A percentile compares a stretch with the other conserved stretches of the same genome.
Evolutionary conservation across 805 yeast species (phyloP).

Genomic region (Priceomyces melissophilus): DNA sequence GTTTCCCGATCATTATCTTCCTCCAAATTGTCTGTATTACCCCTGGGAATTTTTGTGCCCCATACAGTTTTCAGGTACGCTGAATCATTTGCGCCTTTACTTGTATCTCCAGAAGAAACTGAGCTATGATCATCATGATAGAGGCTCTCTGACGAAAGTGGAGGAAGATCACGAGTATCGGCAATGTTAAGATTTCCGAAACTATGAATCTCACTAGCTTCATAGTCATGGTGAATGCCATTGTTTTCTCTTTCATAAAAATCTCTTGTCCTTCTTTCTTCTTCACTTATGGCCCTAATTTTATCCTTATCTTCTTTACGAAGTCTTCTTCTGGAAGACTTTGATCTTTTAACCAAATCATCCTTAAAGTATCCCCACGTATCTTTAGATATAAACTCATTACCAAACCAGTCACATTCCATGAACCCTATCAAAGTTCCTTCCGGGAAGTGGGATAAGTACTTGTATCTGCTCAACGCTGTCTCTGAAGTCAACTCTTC

Average conservation of each 20-base stretch:
- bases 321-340: slow-evolving; percentile 45
- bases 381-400: slow-evolving; percentile 28
- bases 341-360: slow-evolving; percentile 57
- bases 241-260: slow-evolving; percentile 61
- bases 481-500: slow-evolving; percentile 64
- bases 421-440: slow-evolving; percentile 83
- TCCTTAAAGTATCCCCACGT: slow-evolving; percentile 46
- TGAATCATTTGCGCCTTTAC: slow-evolving; percentile 11
- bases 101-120: slow-evolving; percentile 7
- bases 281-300: slow-evolving; percentile 51
- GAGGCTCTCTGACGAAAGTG: slow-evolving; percentile 15
- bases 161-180: slow-evolving; percentile 37
- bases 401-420: slow-evolving; percentile 75
- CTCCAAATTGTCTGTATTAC: slow-evolving; percentile 22
- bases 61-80: slow-evolving; percentile 58
- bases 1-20: slow-evolving; percentile 48
- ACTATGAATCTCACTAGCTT: slow-evolving; percentile 12
- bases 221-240: slow-evolving; percentile 21
- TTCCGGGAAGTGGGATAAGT: slow-evolving; percentile 74
- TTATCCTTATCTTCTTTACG: slow-evolving; percentile 61
- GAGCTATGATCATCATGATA: not conserved
- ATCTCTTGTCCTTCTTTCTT: slow-evolving; percentile 55
- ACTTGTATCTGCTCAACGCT: slow-evolving; percentile 60
- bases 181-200: slow-evolving; percentile 34
- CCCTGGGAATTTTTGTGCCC: slow-evolving; percentile 63